Evolutionary conservation across 2,329 filamentous ascomycete species (phyloP), one percentile per base, ranked within the genome.

Genomic region (Colletotrichum lupini): DNA sequence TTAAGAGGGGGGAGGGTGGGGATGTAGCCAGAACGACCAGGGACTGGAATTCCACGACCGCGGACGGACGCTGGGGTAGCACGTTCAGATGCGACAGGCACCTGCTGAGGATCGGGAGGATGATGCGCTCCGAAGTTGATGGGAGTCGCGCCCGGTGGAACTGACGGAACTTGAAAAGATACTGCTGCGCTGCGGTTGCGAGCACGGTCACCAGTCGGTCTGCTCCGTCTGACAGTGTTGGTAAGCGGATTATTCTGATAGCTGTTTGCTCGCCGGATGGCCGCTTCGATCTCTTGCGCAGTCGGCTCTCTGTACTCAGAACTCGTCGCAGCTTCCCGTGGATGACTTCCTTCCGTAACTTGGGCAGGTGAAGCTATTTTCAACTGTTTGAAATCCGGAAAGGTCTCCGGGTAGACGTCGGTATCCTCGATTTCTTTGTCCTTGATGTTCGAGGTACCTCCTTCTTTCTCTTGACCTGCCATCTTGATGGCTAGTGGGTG

Each of bases 151-250:
- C 42, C 42, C 42, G 42, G 19, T 49, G 42, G 8, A 49, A 49
- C 42, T 49, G 53, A 24, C 16, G 72, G 68, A 28, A 72, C 58
- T n/a, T 46, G 61, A 28, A 74, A 74, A 14, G 72, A 74, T 9
- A 74, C 62, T 22, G 72, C 72, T 7, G 72, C 61, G 24, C 61
- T 68, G 22, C 72, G 49, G 26, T 68, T 67, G 26, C 72, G 68
- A 28, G 68, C 42, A 63, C 68, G 64, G n/a, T 65, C 64, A 30
- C 60, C 69, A 32, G 69, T 49, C 30, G 72, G 64, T 53, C 60
- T 58, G 37, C 73, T 65, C 12, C 73, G 70, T 19, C 64, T 65
- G 35, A 49, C 42, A 49, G 60, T 70, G 73, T 74, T 74, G 35
- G 73, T 73, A 28, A 68, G 61, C 53, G 69, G 64, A 16, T 73